Percentiles rank a stretch among this genome's conserved stretches.
phyloP scores from a whole-genome alignment of 768 basidiomycete genomes.

The Macrolepiota fuliginosa region DNA sequence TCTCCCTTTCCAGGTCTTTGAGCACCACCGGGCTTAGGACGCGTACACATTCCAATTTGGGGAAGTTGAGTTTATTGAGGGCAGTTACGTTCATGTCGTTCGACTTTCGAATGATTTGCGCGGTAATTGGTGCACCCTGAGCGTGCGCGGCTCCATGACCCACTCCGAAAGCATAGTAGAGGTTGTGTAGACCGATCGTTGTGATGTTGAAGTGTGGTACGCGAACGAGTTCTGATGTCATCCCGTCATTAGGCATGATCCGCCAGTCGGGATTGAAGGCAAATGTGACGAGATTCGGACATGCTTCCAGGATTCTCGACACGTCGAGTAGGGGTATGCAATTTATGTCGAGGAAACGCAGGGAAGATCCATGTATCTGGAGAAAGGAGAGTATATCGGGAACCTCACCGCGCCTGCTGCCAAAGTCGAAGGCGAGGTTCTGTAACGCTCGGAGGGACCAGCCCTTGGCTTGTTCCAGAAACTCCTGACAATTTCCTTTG shows the following conservation, averaged over 20 bases:
- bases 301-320: constrained; percentile 56
- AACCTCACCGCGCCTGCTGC: constrained; percentile 40
- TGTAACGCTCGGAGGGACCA: constrained; percentile 66
- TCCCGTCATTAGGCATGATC: constrained; percentile 33
- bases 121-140: constrained; percentile 40
- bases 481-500: constrained; percentile 56
- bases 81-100: constrained; percentile 70
- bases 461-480: constrained; percentile 65
- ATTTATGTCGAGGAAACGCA: constrained; percentile 67
- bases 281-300: constrained; percentile 60
- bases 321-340: constrained; percentile 57
- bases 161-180: constrained; percentile 67
- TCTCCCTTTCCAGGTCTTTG: constrained; percentile 51
- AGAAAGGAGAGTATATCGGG: constrained; percentile 65
- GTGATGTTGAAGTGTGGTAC: constrained; percentile 56
- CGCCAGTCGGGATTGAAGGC: constrained; percentile 79
- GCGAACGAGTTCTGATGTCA: constrained; percentile 38
- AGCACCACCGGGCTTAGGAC: constrained; percentile 56
- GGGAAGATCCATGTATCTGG: constrained; percentile 48
- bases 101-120: constrained; percentile 44
- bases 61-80: constrained; percentile 54
- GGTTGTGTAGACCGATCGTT: constrained; percentile 67
- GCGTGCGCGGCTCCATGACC: constrained; percentile 44
- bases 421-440: constrained; percentile 56
- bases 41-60: constrained; percentile 56